Conservation (phyloP, 2,329 filamentous ascomycete genomes). For the Arachnopeziza araneosa region DNA sequence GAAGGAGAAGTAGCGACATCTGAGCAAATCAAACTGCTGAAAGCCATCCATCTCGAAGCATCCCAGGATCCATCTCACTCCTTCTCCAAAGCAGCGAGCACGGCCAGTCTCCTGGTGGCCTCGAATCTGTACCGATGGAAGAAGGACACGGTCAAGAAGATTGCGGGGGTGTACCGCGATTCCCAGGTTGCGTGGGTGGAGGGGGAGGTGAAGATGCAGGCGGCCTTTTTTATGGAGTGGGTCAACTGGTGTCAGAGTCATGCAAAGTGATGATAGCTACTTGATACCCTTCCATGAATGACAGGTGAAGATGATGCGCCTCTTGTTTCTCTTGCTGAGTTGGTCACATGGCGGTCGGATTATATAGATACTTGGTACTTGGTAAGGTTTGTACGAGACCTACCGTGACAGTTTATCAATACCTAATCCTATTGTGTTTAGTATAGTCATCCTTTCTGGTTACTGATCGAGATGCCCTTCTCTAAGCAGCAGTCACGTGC, state of each 20-base stretch:
- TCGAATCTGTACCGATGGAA: slow-evolving; percentile 54
- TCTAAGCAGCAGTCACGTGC: too few species aligned
- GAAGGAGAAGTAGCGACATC: slow-evolving; percentile 36
- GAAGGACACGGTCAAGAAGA: slow-evolving; percentile 44
- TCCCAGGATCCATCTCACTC: slow-evolving; percentile 58
- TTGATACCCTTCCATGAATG: neutral
- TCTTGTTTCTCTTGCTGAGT: too few species aligned
- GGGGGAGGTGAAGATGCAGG: slow-evolving; percentile 54
- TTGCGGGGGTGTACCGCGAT: slow-evolving; percentile 59
- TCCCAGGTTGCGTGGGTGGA: slow-evolving; percentile 56
- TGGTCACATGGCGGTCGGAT: too few species aligned
- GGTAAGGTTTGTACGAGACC: too few species aligned
- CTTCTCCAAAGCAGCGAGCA: slow-evolving; percentile 71
- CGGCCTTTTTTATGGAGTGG: slow-evolving; percentile 66
- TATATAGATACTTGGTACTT: too few species aligned
- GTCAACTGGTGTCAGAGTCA: slow-evolving; percentile 63
- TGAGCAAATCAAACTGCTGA: slow-evolving; percentile 47
- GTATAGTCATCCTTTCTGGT: too few species aligned
- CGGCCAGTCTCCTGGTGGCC: slow-evolving; percentile 61
- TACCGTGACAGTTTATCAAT: too few species aligned
- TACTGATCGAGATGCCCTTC: too few species aligned
- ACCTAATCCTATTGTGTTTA: too few species aligned
- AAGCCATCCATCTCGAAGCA: slow-evolving; percentile 63
- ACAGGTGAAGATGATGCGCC: too few species aligned
- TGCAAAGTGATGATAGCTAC: neutral